These are phyloP conservation scores for Euryodendron excelsum DNA, from an alignment of 148 eudicot genomes.

Conservation along the genomic window DNA sequence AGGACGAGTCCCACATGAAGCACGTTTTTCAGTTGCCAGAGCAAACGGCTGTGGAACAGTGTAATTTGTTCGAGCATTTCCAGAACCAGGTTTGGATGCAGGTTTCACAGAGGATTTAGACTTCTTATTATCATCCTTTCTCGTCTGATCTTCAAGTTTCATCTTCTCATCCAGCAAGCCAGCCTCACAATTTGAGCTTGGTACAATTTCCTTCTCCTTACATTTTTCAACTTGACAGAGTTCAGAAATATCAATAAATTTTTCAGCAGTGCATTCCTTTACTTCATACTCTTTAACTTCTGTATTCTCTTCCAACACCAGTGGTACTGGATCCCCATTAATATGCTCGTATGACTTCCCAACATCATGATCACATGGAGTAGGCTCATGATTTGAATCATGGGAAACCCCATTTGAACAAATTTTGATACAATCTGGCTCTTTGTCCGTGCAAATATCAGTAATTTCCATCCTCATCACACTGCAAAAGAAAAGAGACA, in stretches of 20 bases:
- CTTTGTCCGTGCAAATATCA: constrained; percentile 57
- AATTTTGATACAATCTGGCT: constrained; percentile 49
- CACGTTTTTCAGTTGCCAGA: constrained; percentile 89
- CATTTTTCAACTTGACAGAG: constrained; percentile 26
- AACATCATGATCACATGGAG: constrained; percentile 27
- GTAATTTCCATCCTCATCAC: constrained; percentile 57
- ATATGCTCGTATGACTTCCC: constrained; percentile 29
- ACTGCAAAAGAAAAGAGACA: constrained; percentile 33
- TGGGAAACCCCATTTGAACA: constrained; percentile 34
- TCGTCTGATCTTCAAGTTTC: constrained; percentile 28
- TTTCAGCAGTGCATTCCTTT: constrained; percentile 51
- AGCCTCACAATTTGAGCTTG: constrained; percentile 12
- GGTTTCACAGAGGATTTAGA: constrained; percentile 34
- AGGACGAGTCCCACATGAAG: constrained; percentile 52
- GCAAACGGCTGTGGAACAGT: constrained; percentile 89
- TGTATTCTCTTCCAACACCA: constrained; percentile 30
- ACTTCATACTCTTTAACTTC: constrained; percentile 34
- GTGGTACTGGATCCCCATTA: constrained; percentile 22
- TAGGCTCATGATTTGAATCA: constrained; percentile 29
- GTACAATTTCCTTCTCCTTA: constrained; percentile 26
- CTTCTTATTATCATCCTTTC: constrained; percentile 36
- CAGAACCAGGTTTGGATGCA: constrained; percentile 37
- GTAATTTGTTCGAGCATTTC: constrained; percentile 49
- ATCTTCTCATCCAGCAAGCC: constrained; percentile 26
- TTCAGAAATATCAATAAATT: constrained; percentile 32